phyloP scores from a whole-genome alignment of 1,284 basidiomycete species.

The Serendipita sp. region DNA sequence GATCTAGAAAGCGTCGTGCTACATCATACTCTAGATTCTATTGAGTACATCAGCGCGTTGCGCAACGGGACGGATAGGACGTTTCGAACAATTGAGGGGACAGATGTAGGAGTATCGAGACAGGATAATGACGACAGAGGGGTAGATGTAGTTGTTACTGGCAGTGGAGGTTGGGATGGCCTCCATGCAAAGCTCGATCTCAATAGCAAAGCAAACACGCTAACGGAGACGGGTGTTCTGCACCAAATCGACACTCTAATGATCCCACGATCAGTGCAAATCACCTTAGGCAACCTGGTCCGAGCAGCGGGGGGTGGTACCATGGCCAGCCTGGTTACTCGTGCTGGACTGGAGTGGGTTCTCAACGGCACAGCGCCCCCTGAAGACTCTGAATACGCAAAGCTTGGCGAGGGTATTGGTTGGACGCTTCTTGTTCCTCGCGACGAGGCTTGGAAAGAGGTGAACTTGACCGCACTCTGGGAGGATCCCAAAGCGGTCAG shows the following conservation, averaged over 20 bases:
- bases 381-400: slow-evolving; percentile 42
- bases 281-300: slow-evolving; percentile 81
- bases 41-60: slow-evolving; percentile 61
- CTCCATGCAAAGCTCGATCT: slow-evolving; percentile 5
- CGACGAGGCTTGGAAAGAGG: slow-evolving; percentile 81
- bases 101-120: slow-evolving; percentile 49
- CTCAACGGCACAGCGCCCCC: slow-evolving; percentile 72
- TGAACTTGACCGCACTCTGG: slow-evolving; percentile 73
- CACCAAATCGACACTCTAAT: slow-evolving; percentile 78
- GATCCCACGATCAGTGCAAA: slow-evolving; percentile 74
- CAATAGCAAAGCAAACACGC: slow-evolving; percentile 35
- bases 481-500: slow-evolving; percentile 45
- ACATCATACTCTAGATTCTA: slow-evolving; percentile 69
- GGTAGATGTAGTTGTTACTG: slow-evolving; percentile 38
- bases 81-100: slow-evolving; percentile 59
- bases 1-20: slow-evolving; percentile 73
- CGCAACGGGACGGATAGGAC: slow-evolving; percentile 50
- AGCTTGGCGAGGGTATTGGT: slow-evolving; percentile 31
- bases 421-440: slow-evolving; percentile 84
- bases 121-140: slow-evolving; percentile 25
- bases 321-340: slow-evolving; percentile 72
- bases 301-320: slow-evolving; percentile 76
- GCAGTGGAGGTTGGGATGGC: slow-evolving; percentile 19
- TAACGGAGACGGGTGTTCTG: slow-evolving; percentile 82
- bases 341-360: slow-evolving; percentile 80